These are phyloP conservation scores for Fulvia fulva DNA, from an alignment of 2,329 filamentous ascomycete species.

Conservation along the genomic window DNA sequence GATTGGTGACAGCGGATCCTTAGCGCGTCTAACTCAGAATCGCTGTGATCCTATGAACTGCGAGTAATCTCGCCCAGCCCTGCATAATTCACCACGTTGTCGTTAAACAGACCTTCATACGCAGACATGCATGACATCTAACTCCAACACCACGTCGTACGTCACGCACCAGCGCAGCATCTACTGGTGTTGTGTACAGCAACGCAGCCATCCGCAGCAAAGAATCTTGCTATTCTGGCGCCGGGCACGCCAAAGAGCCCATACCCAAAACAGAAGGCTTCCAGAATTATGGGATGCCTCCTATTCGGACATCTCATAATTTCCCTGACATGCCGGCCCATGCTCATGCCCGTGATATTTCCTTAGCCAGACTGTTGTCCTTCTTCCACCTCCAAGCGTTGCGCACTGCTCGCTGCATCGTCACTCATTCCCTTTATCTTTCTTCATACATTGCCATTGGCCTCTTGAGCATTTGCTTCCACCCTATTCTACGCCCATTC, in stretches of 20 bases:
- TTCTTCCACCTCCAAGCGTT: constrained; percentile 26
- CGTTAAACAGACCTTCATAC: neutral
- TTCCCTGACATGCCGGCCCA: constrained; percentile 23
- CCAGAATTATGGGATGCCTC: constrained; percentile 17
- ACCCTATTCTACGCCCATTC: constrained; percentile 4
- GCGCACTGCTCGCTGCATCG: constrained; percentile 19
- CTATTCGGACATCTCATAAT: constrained; percentile 19
- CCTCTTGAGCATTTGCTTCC: constrained; percentile 15
- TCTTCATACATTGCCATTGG: constrained; percentile 20
- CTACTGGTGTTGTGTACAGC: neutral
- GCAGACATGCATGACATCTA: neutral
- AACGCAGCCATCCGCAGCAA: neutral
- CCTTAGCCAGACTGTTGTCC: constrained; percentile 15
- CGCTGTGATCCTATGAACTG: neutral
- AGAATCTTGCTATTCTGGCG: neutral
- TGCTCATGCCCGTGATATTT: constrained; percentile 26
- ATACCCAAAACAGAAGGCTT: constrained; percentile 15
- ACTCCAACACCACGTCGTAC: neutral
- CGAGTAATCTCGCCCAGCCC: neutral
- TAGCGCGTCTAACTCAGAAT: neutral
- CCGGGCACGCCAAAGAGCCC: constrained; percentile 1
- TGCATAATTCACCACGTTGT: neutral
- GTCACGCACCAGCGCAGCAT: neutral
- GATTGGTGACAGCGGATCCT: neutral
- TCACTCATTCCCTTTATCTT: constrained; percentile 24